Evolutionary conservation across 306 rosid genomes (phyloP), one percentile per base, ranked within the genome.

Genomic region (Hylodesmum podocarpum): DNA sequence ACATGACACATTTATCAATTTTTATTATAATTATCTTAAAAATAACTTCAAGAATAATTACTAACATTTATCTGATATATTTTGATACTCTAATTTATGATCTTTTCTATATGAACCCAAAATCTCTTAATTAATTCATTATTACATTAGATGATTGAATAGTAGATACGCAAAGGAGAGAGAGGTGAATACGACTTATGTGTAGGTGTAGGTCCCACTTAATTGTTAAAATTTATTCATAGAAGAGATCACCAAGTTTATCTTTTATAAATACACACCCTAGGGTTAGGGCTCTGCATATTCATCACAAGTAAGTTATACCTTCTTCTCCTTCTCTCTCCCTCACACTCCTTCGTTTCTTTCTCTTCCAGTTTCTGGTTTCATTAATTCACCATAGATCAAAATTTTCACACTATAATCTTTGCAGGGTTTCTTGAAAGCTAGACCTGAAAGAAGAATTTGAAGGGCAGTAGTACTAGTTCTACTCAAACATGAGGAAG

Each of bases 201-300:
- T 62, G 78, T 67, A 70, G 78, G 79, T 62, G 78, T 67, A 70
- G 78, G 80, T 67, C 46, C 73, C 75, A 71, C 78, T 49, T 31
- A 68, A 22, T 70, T 64, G 1, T 33, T 40, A 21, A 39, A 37
- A 34, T 51, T 66, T 29, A 76, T 50, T 66, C 22, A 51, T 46
- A 6, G 57, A 24, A n/a, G 50, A 55, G 14, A 70, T 75, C 11
- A 70, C 70, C 11, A 50, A 24, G 46, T 69, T 83, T 70, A 39
- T 33, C 69, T 66, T 78, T 70, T 87, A 89, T 88, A 88, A 81
- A 89, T 84, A 81, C 67, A 74, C 29, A 68, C 77, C 81, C 87
- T 82, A 88, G 96, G 89, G 93, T 87, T 92, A 90, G 96, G 96
- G 95, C 86, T 85, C 76, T 46, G 67, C 77, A 65, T 37, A 66